phyloP scores from a whole-genome alignment of 163 green algal genomes.

The Volvox carteri region DNA sequence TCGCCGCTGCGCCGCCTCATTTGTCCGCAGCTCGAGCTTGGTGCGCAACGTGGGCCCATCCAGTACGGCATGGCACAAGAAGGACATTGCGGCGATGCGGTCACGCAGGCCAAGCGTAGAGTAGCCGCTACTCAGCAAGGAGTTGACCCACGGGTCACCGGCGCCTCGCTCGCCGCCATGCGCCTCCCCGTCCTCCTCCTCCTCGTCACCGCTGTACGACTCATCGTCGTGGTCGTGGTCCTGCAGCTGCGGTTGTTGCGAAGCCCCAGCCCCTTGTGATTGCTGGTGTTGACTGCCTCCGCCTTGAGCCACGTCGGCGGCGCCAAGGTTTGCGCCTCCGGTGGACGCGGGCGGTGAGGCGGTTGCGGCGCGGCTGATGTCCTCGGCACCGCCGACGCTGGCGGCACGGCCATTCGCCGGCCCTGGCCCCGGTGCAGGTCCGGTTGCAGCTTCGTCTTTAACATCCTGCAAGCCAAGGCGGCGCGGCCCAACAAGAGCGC shows the following conservation, averaged over 20 bases:
- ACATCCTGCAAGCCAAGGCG: neutral
- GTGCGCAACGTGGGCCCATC: conserved; percentile 75
- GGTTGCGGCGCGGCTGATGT: neutral
- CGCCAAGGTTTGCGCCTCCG: neutral
- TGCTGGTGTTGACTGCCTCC: neutral
- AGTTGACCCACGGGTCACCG: conserved; percentile 73
- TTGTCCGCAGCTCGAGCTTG: conserved; percentile 76
- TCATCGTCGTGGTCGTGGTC: conserved; percentile 59
- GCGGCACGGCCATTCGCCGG: neutral
- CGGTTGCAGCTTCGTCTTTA: conserved; percentile 11
- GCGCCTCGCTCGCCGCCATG: conserved; percentile 1
- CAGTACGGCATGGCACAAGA: conserved; percentile 77
- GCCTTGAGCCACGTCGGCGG: conserved; percentile 18
- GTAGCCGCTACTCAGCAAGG: conserved; percentile 73
- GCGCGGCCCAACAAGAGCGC: neutral
- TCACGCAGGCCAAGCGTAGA: conserved; percentile 70
- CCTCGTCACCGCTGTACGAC: conserved; percentile 65
- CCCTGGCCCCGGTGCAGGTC: neutral
- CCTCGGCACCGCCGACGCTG: neutral
- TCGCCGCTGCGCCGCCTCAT: conserved; percentile 76
- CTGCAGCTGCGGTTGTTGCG: neutral
- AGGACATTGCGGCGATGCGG: conserved; percentile 71
- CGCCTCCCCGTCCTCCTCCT: conserved; percentile 52
- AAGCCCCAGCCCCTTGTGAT: conserved; percentile 23
- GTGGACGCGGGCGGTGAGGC: neutral